phyloP scores from a whole-genome alignment of 768 basidiomycete species.

The Pluteus cervinus region DNA sequence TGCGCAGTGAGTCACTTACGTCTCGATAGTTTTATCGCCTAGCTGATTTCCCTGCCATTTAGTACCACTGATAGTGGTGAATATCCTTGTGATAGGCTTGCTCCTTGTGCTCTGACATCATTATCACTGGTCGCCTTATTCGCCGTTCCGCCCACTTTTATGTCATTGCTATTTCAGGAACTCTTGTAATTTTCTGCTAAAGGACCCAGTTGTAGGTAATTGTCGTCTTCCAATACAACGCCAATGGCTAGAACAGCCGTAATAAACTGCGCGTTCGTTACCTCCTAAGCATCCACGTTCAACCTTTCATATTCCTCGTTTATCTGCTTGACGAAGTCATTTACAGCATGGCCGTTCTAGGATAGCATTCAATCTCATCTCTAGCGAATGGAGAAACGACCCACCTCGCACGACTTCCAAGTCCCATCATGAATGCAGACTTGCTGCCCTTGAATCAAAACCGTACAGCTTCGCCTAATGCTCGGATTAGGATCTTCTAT shows the following conservation, averaged over 20 bases:
- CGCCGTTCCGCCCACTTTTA: too few species aligned
- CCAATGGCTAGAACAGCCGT: too few species aligned
- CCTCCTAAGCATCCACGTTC: slow-evolving; percentile 29
- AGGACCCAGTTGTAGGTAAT: too few species aligned
- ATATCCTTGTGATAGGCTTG: slow-evolving; percentile 82
- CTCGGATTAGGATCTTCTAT: slow-evolving; percentile 3
- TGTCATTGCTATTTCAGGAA: too few species aligned
- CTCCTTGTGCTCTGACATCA: slow-evolving; percentile 78
- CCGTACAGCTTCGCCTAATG: slow-evolving; percentile 74
- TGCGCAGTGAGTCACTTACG: slow-evolving; percentile 75
- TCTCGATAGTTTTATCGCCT: slow-evolving; percentile 7
- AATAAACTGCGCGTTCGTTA: slow-evolving; percentile 15
- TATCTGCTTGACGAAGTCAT: slow-evolving; percentile 76
- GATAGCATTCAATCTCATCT: slow-evolving; percentile 5
- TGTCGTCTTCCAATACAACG: too few species aligned
- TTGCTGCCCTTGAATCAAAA: slow-evolving; percentile 62
- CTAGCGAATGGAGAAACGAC: slow-evolving; percentile 3
- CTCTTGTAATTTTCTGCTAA: too few species aligned
- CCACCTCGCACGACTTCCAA: slow-evolving; percentile 79
- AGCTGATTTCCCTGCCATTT: slow-evolving; percentile 9
- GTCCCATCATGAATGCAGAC: slow-evolving; percentile 72
- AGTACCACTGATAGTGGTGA: slow-evolving; percentile 92
- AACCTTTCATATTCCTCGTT: slow-evolving; percentile 64
- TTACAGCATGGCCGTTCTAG: slow-evolving; percentile 66
- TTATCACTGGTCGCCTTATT: too few species aligned